Evolutionary conservation across 2,329 filamentous ascomycete genomes (phyloP).

Genomic region (Chrysoporthe cubensis): DNA sequence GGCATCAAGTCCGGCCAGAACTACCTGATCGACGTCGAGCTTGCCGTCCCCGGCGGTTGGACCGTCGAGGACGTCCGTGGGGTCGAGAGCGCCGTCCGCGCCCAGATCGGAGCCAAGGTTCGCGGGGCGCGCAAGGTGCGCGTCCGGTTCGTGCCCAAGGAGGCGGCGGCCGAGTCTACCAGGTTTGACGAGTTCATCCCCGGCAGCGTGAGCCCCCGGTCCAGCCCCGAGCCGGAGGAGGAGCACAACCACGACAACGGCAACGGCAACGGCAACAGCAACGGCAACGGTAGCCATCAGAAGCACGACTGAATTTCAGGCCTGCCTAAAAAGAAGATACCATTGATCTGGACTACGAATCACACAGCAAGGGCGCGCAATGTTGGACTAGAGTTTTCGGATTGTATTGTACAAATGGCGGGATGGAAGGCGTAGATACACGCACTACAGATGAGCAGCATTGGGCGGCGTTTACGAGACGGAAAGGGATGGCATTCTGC

Average conservation of each 20-base stretch:
- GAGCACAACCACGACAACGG: slow-evolving; percentile 47
- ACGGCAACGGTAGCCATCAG: slow-evolving; percentile 38
- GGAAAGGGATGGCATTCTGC: slow-evolving; percentile 17
- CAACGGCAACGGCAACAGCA: slow-evolving; percentile 45
- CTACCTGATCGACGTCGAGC: slow-evolving; percentile 87
- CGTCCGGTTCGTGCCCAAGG: slow-evolving; percentile 78
- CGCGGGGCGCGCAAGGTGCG: slow-evolving; percentile 83
- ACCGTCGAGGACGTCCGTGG: slow-evolving; percentile 70
- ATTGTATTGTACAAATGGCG: slow-evolving; percentile 15
- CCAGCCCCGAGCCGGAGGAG: slow-evolving; percentile 65
- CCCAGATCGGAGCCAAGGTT: slow-evolving; percentile 74
- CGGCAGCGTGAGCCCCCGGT: slow-evolving; percentile 60
- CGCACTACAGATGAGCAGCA: slow-evolving; percentile 20
- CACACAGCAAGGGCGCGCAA: not conserved
- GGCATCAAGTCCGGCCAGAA: slow-evolving; percentile 97
- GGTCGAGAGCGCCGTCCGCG: slow-evolving; percentile 75
- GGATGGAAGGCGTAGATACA: slow-evolving; percentile 15
- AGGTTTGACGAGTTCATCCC: slow-evolving; percentile 79
- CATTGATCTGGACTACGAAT: not conserved
- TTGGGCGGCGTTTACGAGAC: slow-evolving; percentile 28
- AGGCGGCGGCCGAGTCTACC: slow-evolving; percentile 57
- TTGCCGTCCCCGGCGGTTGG: slow-evolving; percentile 78
- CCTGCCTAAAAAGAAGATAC: slow-evolving; percentile 1
- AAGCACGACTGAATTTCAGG: slow-evolving; percentile 28
- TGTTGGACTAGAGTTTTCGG: slow-evolving; percentile 3